A percentile compares a stretch with the other conserved stretches of the same genome.
Evolutionary conservation across 768 basidiomycete genomes (phyloP).

Genomic region (Amanita jacksonii): DNA sequence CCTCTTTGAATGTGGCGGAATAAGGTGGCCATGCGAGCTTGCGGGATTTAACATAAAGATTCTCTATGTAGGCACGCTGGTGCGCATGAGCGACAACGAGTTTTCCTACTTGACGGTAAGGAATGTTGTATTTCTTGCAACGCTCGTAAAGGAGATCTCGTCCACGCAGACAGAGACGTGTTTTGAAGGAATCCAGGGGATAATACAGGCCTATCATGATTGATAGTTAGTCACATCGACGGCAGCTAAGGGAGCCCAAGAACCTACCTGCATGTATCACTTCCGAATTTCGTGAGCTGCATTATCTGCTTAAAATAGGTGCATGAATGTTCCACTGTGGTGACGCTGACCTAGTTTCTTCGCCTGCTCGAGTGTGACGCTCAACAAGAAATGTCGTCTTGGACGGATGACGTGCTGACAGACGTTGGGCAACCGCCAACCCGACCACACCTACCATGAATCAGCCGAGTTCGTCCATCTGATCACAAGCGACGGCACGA

Average conservation of each 20-base stretch:
- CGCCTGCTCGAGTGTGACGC: slow-evolving; percentile 61
- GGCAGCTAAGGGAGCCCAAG: neutral
- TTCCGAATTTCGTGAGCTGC: slow-evolving; percentile 87
- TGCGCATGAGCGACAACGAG: slow-evolving; percentile 71
- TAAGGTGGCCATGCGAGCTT: slow-evolving; percentile 41
- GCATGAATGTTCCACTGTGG: neutral
- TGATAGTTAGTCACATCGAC: neutral
- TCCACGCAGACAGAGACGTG: slow-evolving; percentile 77
- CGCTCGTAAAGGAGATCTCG: slow-evolving; percentile 75
- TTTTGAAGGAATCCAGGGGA: slow-evolving; percentile 76
- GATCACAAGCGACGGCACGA: slow-evolving; percentile 7
- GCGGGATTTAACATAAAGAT: slow-evolving; percentile 54
- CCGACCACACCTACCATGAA: slow-evolving; percentile 63
- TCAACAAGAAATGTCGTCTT: slow-evolving; percentile 80
- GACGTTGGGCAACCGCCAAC: slow-evolving; percentile 71
- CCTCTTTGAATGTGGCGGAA: slow-evolving; percentile 21
- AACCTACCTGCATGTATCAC: slow-evolving; percentile 80
- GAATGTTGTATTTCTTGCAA: slow-evolving; percentile 55
- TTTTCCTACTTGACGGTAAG: slow-evolving; percentile 72
- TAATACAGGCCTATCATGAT: slow-evolving; percentile 67
- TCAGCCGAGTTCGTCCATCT: neutral
- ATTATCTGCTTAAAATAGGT: neutral
- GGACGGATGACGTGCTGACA: slow-evolving; percentile 52
- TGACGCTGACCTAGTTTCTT: slow-evolving; percentile 67
- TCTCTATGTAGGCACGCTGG: slow-evolving; percentile 63